Conservation (phyloP, 306 rosid species). For the Prunus fruticosa region DNA sequence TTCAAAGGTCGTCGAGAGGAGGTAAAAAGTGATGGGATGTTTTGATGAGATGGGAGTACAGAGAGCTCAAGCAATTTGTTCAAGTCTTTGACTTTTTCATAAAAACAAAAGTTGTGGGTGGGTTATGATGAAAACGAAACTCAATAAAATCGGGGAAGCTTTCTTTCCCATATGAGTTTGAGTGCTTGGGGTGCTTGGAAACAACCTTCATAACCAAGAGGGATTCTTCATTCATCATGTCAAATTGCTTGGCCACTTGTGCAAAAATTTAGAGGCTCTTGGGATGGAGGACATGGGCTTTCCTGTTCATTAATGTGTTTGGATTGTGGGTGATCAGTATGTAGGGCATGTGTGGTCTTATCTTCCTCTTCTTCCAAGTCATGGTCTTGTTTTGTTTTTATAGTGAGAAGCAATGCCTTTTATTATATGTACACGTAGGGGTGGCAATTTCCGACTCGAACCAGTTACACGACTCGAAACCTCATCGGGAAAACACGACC, state of each 20-base stretch:
- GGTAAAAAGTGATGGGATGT: not conserved
- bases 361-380: slow-evolving; percentile 24
- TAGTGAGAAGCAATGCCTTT: slow-evolving; percentile 27
- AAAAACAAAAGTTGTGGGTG: not conserved
- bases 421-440: slow-evolving; percentile 5
- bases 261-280: not conserved
- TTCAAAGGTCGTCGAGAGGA: not conserved
- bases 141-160: not conserved
- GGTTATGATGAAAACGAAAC: not conserved
- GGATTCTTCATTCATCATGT: slow-evolving; percentile 21
- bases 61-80: not conserved
- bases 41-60: not conserved
- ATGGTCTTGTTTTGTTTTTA: slow-evolving; percentile 48
- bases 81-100: slow-evolving; percentile 4
- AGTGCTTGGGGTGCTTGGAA: slow-evolving; percentile 16
- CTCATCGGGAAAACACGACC: too few relatives aligned
- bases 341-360: slow-evolving; percentile 31
- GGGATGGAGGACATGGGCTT: slow-evolving; percentile 34
- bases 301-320: slow-evolving; percentile 22
- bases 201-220: not conserved
- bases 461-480: too few relatives aligned
- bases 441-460: too few relatives aligned
- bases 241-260: slow-evolving; percentile 31
- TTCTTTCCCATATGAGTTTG: not conserved
- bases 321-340: slow-evolving; percentile 27